Evolutionary conservation across 345 rosid species (phyloP).

Genomic region (Eucalyptus virginea): DNA sequence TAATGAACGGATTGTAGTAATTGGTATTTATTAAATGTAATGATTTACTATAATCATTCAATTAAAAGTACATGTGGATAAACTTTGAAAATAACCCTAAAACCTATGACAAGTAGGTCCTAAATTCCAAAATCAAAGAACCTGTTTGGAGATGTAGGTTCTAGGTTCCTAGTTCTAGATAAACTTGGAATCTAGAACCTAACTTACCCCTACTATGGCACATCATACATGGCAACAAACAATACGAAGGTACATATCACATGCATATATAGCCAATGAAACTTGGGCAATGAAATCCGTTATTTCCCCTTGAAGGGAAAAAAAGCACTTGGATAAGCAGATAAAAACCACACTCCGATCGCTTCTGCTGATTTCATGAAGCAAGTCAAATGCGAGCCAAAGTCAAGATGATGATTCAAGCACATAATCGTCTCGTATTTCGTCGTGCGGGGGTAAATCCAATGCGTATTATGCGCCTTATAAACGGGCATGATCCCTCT

Average conservation of each 20-base stretch:
- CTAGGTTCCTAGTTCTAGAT: accelerated
- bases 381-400: neutral
- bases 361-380: accelerated
- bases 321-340: neutral
- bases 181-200: too few relatives aligned
- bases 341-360: neutral
- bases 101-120: accelerated
- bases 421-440: neutral
- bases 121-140: too few relatives aligned
- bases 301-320: neutral
- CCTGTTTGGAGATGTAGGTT: accelerated
- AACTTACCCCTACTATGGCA: accelerated
- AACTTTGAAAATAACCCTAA: accelerated
- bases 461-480: neutral
- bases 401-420: neutral
- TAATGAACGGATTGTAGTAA: too few relatives aligned
- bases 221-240: neutral
- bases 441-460: neutral
- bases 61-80: too few relatives aligned
- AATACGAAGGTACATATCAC: neutral
- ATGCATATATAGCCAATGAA: accelerated
- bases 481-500: neutral
- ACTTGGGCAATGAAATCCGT: neutral
- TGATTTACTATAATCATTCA: too few relatives aligned
- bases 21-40: accelerated